Percentiles rank a stretch among this genome's conserved stretches.
phyloP scores from a whole-genome alignment of 352 stramenopile species.

The Globisporangium perplexum region DNA sequence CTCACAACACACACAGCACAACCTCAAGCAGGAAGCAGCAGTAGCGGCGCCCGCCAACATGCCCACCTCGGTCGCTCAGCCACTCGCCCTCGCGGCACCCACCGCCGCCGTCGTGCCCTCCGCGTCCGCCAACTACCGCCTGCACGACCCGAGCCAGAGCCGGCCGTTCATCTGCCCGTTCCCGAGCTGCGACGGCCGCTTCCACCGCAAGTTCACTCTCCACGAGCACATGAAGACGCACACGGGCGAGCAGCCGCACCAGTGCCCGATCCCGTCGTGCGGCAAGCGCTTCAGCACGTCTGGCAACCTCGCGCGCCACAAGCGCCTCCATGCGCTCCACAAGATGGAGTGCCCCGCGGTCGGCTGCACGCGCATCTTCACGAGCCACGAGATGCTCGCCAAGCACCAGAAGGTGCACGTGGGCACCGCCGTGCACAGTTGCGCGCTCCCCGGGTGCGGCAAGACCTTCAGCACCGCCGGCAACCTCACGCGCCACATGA shows the following conservation, averaged over 20 bases:
- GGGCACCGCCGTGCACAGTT: slow-evolving; percentile 15
- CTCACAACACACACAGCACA: too few relatives aligned
- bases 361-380: slow-evolving; percentile 8
- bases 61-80: too few relatives aligned
- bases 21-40: too few relatives aligned
- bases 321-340: slow-evolving; percentile 16
- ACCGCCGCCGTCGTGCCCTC: neutral
- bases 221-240: slow-evolving; percentile 76
- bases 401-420: slow-evolving; percentile 11
- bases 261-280: slow-evolving; percentile 19
- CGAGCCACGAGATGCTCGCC: slow-evolving; percentile 6
- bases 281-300: slow-evolving; percentile 30
- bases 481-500: slow-evolving; percentile 61
- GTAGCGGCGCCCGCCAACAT: too few relatives aligned
- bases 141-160: slow-evolving; percentile 2
- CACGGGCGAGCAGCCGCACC: slow-evolving; percentile 63
- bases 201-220: slow-evolving; percentile 69
- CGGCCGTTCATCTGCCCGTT: slow-evolving; percentile 7
- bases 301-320: slow-evolving; percentile 24
- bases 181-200: slow-evolving; percentile 28
- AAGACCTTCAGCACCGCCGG: slow-evolving; percentile 60
- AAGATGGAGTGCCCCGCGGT: slow-evolving; percentile 6
- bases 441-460: slow-evolving; percentile 28
- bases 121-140: slow-evolving; percentile 1
- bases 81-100: neutral